Percentiles rank a stretch among this genome's conserved stretches.
phyloP scores from a whole-genome alignment of 495 filamentous ascomycete species.

The Lasiosphaeris hirsuta region DNA sequence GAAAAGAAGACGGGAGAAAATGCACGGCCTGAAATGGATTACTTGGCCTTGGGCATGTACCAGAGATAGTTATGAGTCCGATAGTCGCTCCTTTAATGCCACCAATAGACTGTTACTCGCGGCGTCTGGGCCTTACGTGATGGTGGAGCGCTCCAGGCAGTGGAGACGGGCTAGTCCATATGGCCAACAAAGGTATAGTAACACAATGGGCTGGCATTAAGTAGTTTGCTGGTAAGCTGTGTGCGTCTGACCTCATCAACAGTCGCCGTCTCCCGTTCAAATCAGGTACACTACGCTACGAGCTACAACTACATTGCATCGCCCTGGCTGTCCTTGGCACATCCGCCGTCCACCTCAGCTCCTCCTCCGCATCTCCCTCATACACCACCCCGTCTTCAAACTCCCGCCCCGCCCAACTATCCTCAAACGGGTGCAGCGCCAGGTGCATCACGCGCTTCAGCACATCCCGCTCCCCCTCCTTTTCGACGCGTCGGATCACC shows the following conservation, averaged over 20 bases:
- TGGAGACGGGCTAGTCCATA: too few species aligned
- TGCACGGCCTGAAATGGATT: slow-evolving; percentile 31
- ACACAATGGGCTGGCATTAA: too few species aligned
- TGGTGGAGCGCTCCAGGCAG: background rate
- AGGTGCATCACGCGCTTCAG: slow-evolving; percentile 72
- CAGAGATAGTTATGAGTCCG: slow-evolving; percentile 30
- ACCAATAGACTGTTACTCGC: slow-evolving; percentile 13
- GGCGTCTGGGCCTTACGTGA: background rate
- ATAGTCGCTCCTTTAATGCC: slow-evolving; percentile 33
- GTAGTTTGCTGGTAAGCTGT: too few species aligned
- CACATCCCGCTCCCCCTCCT: slow-evolving; percentile 75
- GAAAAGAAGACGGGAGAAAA: slow-evolving; percentile 19
- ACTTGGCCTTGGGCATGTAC: slow-evolving; percentile 35
- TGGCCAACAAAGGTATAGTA: too few species aligned
- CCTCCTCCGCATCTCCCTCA: slow-evolving; percentile 63
- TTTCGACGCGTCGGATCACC: slow-evolving; percentile 82
- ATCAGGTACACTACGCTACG: slow-evolving; percentile 24
- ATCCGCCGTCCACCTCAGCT: slow-evolving; percentile 81
- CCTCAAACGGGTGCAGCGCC: slow-evolving; percentile 77
- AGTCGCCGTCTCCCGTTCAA: too few species aligned
- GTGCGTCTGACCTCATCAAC: too few species aligned
- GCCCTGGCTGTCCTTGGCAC: slow-evolving; percentile 72
- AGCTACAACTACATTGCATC: slow-evolving; percentile 88
- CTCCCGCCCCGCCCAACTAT: slow-evolving; percentile 59
- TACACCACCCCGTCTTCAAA: slow-evolving; percentile 34